A percentile compares a stretch with the other conserved stretches of the same genome.
Conservation (phyloP, 768 basidiomycete species). For the Pisolithus microcarpus region DNA sequence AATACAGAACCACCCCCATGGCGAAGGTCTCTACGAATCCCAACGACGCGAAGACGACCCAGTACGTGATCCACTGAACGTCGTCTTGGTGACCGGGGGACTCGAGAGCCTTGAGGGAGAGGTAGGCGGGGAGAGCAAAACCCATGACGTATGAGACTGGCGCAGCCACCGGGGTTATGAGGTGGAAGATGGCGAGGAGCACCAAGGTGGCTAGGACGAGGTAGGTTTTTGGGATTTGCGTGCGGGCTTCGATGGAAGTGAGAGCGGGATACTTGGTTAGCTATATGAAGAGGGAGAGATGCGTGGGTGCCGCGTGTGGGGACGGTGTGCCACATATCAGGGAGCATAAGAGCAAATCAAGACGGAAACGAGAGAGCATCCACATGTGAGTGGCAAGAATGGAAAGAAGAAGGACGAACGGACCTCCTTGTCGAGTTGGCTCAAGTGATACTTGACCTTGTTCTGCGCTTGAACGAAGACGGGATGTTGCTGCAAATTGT, state of each 20-base stretch:
- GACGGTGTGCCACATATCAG: too few relatives aligned
- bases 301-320: too few relatives aligned
- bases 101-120: slow-evolving; percentile 94
- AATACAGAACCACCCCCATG: slow-evolving; percentile 79
- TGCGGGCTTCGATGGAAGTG: slow-evolving; percentile 79
- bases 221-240: slow-evolving; percentile 90
- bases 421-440: slow-evolving; percentile 96
- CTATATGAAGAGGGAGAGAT: slow-evolving; percentile 27
- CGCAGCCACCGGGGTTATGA: slow-evolving; percentile 85
- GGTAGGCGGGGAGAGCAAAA: slow-evolving; percentile 89
- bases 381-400: not conserved
- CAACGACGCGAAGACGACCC: slow-evolving; percentile 91
- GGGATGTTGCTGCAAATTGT: slow-evolving; percentile 86
- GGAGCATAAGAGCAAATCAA: too few relatives aligned
- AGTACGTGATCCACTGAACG: slow-evolving; percentile 96
- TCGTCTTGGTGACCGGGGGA: slow-evolving; percentile 76
- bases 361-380: not conserved
- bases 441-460: slow-evolving; percentile 74
- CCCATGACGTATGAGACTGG: slow-evolving; percentile 94
- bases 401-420: slow-evolving; percentile 14
- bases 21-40: slow-evolving; percentile 88
- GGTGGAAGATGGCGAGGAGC: slow-evolving; percentile 67
- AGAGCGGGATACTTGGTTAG: slow-evolving; percentile 83
- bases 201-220: slow-evolving; percentile 66
- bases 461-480: slow-evolving; percentile 76